Conservation (phyloP, 371 early-diverging fungal genomes). For the Entomophthora muscae region DNA sequence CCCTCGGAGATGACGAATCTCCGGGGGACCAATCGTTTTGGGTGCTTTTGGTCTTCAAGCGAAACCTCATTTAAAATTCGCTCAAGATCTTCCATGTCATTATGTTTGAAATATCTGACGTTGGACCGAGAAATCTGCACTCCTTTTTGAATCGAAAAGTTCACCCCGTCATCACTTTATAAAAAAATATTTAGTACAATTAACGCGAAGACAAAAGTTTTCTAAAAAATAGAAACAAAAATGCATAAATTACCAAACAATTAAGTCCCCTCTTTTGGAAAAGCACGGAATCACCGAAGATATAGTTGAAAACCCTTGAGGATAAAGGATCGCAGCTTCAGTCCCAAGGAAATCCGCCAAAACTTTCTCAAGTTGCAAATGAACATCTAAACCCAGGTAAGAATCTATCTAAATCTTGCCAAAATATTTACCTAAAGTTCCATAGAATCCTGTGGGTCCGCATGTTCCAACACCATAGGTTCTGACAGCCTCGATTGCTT, state of each 20-base stretch:
- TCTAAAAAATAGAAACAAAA: slow-evolving; percentile 2
- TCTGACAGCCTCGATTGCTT: slow-evolving; percentile 71
- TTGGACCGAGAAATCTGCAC: slow-evolving; percentile 74
- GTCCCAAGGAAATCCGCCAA: slow-evolving; percentile 79
- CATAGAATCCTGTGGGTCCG: slow-evolving; percentile 99
- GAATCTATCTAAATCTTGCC: too few relatives aligned
- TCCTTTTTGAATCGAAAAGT: slow-evolving; percentile 85
- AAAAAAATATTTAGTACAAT: too few relatives aligned
- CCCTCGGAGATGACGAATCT: slow-evolving; percentile 96
- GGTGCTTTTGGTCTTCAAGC: slow-evolving; percentile 29
- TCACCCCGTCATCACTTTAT: slow-evolving; percentile 65
- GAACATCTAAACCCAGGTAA: too few relatives aligned
- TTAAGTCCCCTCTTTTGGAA: slow-evolving; percentile 89
- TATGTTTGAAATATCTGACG: slow-evolving; percentile 85
- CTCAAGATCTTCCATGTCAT: slow-evolving; percentile 91
- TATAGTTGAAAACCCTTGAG: slow-evolving; percentile 92
- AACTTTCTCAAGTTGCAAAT: slow-evolving; percentile 86
- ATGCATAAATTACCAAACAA: slow-evolving; percentile 49
- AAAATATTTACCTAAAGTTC: slow-evolving; percentile 52
- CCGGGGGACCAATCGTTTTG: slow-evolving; percentile 63
- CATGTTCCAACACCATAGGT: slow-evolving; percentile 99
- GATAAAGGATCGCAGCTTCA: slow-evolving; percentile 91
- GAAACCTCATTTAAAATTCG: slow-evolving; percentile 62
- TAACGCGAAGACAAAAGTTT: too few relatives aligned
- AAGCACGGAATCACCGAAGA: slow-evolving; percentile 95